These are phyloP conservation scores for Emmonsiellopsis sp. DNA, from an alignment of 2,329 filamentous ascomycete genomes.

Conservation along the genomic window DNA sequence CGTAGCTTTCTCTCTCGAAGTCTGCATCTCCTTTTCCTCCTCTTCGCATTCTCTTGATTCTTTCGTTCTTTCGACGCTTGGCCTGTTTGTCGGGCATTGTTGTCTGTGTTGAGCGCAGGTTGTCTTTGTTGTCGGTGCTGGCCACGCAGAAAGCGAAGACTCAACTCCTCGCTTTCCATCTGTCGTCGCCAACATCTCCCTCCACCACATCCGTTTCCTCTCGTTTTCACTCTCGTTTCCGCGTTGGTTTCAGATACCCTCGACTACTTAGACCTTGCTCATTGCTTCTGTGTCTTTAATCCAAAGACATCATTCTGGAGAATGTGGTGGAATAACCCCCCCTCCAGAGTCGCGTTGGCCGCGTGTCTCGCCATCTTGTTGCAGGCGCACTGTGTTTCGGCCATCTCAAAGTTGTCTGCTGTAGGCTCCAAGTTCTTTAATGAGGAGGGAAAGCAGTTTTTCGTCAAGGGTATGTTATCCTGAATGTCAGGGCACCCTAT, in stretches of 20 bases:
- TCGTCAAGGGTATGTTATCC: conserved; percentile 59
- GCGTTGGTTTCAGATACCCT: neutral
- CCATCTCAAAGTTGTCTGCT: conserved; percentile 47
- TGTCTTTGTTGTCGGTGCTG: no score
- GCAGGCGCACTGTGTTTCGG: conserved; percentile 21
- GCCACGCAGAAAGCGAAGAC: no score
- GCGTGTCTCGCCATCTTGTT: conserved; percentile 20
- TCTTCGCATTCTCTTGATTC: no score
- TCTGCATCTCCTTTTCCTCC: no score
- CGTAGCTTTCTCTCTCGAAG: no score
- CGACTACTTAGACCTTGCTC: neutral
- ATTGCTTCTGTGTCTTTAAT: neutral
- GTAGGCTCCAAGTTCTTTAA: conserved; percentile 81
- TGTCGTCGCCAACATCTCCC: no score
- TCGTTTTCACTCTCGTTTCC: neutral
- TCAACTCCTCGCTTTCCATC: no score
- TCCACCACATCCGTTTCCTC: no score
- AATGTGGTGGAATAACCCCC: conserved; percentile 1
- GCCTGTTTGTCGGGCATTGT: no score
- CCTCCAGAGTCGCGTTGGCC: conserved; percentile 2
- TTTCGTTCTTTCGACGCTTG: no score
- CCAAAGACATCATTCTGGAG: neutral
- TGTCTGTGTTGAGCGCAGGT: no score
- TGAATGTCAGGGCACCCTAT: neutral
- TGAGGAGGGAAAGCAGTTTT: conserved; percentile 71